Percentiles rank a stretch among this genome's conserved stretches.
Conservation (phyloP, 805 yeast species). For the Cyberlindnera samutprakarnensis region DNA sequence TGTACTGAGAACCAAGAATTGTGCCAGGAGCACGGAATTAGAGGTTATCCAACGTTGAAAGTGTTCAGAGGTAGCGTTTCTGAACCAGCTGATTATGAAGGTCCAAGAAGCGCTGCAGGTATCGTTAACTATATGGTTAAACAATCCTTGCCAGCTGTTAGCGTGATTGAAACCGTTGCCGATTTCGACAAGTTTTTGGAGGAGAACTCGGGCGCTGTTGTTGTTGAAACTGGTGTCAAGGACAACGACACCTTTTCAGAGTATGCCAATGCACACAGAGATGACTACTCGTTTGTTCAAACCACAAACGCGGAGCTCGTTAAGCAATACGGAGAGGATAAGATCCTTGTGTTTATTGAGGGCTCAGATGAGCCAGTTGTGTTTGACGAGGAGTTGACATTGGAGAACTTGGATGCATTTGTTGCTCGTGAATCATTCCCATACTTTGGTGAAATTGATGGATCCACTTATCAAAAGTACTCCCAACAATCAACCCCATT, state of each 20-base stretch:
- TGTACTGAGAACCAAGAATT: slow-evolving; percentile 73
- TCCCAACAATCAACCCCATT: slow-evolving; percentile 68
- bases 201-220: slow-evolving; percentile 41
- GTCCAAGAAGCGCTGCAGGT: slow-evolving; percentile 76
- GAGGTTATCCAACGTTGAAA: slow-evolving; percentile 82
- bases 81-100: slow-evolving; percentile 60
- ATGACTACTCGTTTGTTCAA: slow-evolving; percentile 54
- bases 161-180: slow-evolving; percentile 37
- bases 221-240: slow-evolving; percentile 46
- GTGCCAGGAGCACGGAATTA: slow-evolving; percentile 59
- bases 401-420: slow-evolving; percentile 23
- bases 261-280: slow-evolving; percentile 60
- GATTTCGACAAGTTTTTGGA: slow-evolving; percentile 44
- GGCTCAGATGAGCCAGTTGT: slow-evolving; percentile 25
- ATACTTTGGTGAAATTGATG: slow-evolving; percentile 79
- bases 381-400: slow-evolving; percentile 21
- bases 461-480: slow-evolving; percentile 69
- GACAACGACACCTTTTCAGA: slow-evolving; percentile 50
- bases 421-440: slow-evolving; percentile 61
- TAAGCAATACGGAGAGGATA: slow-evolving; percentile 27
- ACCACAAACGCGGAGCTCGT: slow-evolving; percentile 29
- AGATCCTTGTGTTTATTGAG: slow-evolving; percentile 25
- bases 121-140: slow-evolving; percentile 75
- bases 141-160: slow-evolving; percentile 74
- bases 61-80: slow-evolving; percentile 47